These are phyloP conservation scores for Naematelia aurantialba DNA, from an alignment of 768 basidiomycete genomes.

Conservation along the genomic window DNA sequence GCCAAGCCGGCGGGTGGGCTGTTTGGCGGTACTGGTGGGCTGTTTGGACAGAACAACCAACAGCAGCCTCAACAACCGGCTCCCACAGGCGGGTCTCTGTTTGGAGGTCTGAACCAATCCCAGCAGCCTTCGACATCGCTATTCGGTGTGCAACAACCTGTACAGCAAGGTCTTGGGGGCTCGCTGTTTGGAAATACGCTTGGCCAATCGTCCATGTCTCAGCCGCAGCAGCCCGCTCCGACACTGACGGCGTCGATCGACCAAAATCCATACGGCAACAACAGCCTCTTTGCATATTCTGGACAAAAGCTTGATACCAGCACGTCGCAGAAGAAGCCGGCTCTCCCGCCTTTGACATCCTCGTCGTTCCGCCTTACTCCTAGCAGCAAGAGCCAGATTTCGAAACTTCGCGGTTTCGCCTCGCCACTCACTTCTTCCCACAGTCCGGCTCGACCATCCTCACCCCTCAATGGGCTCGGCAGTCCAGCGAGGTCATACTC, in stretches of 20 bases:
- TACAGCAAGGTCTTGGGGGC: slow-evolving; percentile 45
- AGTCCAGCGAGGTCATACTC: slow-evolving; percentile 30
- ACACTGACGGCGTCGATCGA: slow-evolving; percentile 79
- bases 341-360: slow-evolving; percentile 47
- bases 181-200: slow-evolving; percentile 55
- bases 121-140: slow-evolving; percentile 45
- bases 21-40: slow-evolving; percentile 30
- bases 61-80: slow-evolving; percentile 38
- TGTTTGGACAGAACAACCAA: slow-evolving; percentile 38
- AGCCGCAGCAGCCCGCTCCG: slow-evolving; percentile 54
- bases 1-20: slow-evolving; percentile 32
- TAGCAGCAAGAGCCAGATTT: slow-evolving; percentile 34
- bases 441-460: slow-evolving; percentile 23
- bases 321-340: slow-evolving; percentile 44
- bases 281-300: slow-evolving; percentile 50
- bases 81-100: slow-evolving; percentile 6
- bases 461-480: slow-evolving; percentile 20
- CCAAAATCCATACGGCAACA: slow-evolving; percentile 57
- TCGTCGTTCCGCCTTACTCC: slow-evolving; percentile 47
- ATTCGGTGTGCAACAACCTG: slow-evolving; percentile 49
- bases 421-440: slow-evolving; percentile 32
- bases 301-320: slow-evolving; percentile 41
- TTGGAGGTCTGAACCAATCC: slow-evolving; percentile 48
- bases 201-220: slow-evolving; percentile 57
- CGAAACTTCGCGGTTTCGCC: slow-evolving; percentile 48